Percentiles rank a stretch among this genome's conserved stretches.
phyloP scores from a whole-genome alignment of 495 filamentous ascomycete species.

The Collariella sp. region DNA sequence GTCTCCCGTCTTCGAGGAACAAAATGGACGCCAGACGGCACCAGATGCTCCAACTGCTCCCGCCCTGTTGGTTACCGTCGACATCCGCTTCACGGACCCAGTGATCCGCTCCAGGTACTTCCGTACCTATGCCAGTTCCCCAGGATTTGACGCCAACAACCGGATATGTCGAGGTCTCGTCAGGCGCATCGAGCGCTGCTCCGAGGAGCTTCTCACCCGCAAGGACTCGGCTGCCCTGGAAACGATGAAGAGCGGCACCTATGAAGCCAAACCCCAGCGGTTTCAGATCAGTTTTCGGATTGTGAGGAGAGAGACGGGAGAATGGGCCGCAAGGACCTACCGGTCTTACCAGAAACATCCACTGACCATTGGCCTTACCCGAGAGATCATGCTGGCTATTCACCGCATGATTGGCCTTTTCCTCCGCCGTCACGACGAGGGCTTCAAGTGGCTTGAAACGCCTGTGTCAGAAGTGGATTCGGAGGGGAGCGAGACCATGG shows the following conservation, averaged over 20 bases:
- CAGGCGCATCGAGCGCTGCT: conserved; percentile 41
- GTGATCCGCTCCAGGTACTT: conserved; percentile 30
- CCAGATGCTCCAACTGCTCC: conserved; percentile 8
- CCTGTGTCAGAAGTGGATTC: conserved; percentile 26
- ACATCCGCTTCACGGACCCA: conserved; percentile 38
- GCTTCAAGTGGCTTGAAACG: conserved; percentile 36
- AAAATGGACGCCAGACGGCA: no score
- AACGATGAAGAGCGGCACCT: conserved; percentile 25
- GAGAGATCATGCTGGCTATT: conserved; percentile 35
- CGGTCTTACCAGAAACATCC: conserved; percentile 40
- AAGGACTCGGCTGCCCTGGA: conserved; percentile 40
- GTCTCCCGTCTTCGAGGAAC: conserved; percentile 22
- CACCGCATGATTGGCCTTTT: conserved; percentile 41
- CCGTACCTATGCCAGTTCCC: conserved; percentile 35
- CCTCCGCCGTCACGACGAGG: conserved; percentile 35
- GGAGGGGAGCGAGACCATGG: conserved; percentile 23
- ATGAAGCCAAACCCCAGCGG: conserved; percentile 33
- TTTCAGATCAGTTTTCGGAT: conserved; percentile 39
- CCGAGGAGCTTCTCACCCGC: conserved; percentile 39
- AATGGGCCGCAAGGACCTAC: conserved; percentile 37
- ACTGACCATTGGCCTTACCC: conserved; percentile 31
- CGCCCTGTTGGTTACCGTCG: conserved; percentile 32
- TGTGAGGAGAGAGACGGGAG: conserved; percentile 28
- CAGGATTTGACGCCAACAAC: conserved; percentile 31
- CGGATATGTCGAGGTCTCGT: conserved; percentile 35